Evolutionary conservation across 78 protist species (phyloP).

Genomic region (Cavenderia fasciculata): DNA sequence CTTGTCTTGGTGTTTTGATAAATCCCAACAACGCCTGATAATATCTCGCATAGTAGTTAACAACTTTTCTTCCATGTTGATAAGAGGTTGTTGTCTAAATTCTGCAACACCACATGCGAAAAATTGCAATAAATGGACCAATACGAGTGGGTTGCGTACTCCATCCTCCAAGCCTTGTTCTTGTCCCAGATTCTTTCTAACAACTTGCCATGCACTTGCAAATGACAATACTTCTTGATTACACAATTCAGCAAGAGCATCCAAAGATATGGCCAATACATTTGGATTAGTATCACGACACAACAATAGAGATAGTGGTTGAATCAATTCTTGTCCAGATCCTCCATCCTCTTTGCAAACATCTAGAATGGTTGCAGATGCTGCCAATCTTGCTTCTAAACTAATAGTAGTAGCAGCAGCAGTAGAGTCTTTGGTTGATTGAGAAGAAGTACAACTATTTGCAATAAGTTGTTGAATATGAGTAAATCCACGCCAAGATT

Average conservation of each 20-base stretch:
- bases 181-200: slow-evolving; percentile 37
- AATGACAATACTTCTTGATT: slow-evolving; percentile 19
- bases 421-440: too few relatives aligned
- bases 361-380: slow-evolving; percentile 28
- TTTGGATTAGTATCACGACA: slow-evolving; percentile 60
- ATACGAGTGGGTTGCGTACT: slow-evolving; percentile 8
- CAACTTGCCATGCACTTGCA: slow-evolving; percentile 66
- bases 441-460: too few relatives aligned
- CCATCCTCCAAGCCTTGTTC: slow-evolving; percentile 10
- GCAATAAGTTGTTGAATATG: not conserved
- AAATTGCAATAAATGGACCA: slow-evolving; percentile 11
- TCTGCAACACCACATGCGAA: slow-evolving; percentile 21
- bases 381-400: slow-evolving; percentile 29
- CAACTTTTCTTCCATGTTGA: slow-evolving; percentile 27
- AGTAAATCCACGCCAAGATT: not conserved
- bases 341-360: slow-evolving; percentile 29
- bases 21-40: slow-evolving; percentile 1
- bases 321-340: slow-evolving; percentile 64
- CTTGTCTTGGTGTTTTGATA: not conserved
- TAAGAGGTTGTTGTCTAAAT: not conserved
- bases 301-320: slow-evolving; percentile 36
- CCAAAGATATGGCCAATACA: slow-evolving; percentile 5
- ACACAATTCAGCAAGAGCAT: slow-evolving; percentile 34
- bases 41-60: slow-evolving; percentile 20
- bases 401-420: too few relatives aligned